Evolutionary conservation across 2,329 filamentous ascomycete genomes (phyloP).

Genomic region (Hymenoscyphus infarciens): DNA sequence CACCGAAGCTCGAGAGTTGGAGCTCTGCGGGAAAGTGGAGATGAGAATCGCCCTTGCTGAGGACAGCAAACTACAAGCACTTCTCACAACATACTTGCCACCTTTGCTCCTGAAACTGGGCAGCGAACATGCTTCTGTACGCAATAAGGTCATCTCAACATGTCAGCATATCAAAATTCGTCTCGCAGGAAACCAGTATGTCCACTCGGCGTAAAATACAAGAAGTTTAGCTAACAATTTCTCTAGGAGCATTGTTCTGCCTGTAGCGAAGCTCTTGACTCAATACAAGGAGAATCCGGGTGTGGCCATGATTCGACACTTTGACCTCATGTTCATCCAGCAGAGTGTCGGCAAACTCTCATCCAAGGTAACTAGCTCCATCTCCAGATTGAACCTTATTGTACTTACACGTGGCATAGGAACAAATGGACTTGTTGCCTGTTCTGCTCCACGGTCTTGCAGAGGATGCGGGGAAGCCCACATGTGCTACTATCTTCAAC

Average conservation of each 20-base stretch:
- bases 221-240: not conserved
- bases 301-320: conserved; percentile 74
- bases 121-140: conserved; percentile 75
- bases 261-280: conserved; percentile 77
- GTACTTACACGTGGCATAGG: conserved; percentile 39
- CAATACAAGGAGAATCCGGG: conserved; percentile 78
- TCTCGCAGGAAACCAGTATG: conserved; percentile 37
- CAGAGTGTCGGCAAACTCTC: conserved; percentile 68
- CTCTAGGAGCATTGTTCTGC: conserved; percentile 61
- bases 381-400: not conserved
- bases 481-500: conserved; percentile 69
- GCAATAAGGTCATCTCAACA: conserved; percentile 71
- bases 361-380: conserved; percentile 39
- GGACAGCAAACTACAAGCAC: conserved; percentile 74
- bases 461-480: conserved; percentile 51
- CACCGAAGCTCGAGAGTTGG: conserved; percentile 55
- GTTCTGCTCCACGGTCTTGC: conserved; percentile 65
- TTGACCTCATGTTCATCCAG: conserved; percentile 85
- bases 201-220: conserved; percentile 22
- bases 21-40: conserved; percentile 78
- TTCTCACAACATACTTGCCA: conserved; percentile 75
- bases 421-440: conserved; percentile 71
- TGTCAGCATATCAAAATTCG: conserved; percentile 68
- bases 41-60: conserved; percentile 71
- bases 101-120: conserved; percentile 82